These are phyloP conservation scores for Coccomyxa sp. DNA, from an alignment of 139 green algal species.

Conservation along the genomic window DNA sequence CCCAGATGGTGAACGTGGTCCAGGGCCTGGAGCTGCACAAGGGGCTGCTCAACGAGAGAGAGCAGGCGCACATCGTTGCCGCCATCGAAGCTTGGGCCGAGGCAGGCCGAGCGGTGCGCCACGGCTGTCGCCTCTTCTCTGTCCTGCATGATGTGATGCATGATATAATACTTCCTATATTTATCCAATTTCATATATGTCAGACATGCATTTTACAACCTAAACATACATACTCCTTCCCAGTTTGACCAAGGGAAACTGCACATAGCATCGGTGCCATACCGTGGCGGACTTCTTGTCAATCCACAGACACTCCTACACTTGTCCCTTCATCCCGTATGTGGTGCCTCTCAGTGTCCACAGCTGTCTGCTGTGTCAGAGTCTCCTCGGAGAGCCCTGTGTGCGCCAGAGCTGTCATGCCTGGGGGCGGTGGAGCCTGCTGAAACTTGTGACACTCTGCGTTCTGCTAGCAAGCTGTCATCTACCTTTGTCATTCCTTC, in stretches of 20 bases:
- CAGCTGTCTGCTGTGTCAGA: too few relatives aligned
- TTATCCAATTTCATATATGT: not conserved
- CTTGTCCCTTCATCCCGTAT: too few relatives aligned
- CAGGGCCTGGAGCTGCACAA: constrained; percentile 49
- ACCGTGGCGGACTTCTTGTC: too few relatives aligned
- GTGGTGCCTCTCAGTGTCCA: too few relatives aligned
- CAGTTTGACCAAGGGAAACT: not conserved
- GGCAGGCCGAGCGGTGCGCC: constrained; percentile 9
- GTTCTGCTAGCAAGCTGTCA: too few relatives aligned
- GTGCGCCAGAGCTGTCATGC: too few relatives aligned
- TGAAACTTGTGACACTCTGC: too few relatives aligned
- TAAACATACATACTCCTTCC: not conserved
- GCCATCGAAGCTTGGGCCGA: constrained; percentile 29
- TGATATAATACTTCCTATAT: not conserved
- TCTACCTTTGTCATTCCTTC: too few relatives aligned
- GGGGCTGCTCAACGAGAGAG: constrained; percentile 24
- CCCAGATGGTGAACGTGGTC: constrained; percentile 25
- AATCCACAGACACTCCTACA: too few relatives aligned
- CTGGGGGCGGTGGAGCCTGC: too few relatives aligned
- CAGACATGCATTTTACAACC: not conserved
- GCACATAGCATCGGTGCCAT: not conserved
- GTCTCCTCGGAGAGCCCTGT: too few relatives aligned
- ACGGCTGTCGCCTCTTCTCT: not conserved
- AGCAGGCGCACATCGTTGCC: constrained; percentile 38
- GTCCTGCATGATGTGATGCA: not conserved